phyloP scores from a whole-genome alignment of 2,329 filamentous ascomycete species.

The Colletotrichum sp. region DNA sequence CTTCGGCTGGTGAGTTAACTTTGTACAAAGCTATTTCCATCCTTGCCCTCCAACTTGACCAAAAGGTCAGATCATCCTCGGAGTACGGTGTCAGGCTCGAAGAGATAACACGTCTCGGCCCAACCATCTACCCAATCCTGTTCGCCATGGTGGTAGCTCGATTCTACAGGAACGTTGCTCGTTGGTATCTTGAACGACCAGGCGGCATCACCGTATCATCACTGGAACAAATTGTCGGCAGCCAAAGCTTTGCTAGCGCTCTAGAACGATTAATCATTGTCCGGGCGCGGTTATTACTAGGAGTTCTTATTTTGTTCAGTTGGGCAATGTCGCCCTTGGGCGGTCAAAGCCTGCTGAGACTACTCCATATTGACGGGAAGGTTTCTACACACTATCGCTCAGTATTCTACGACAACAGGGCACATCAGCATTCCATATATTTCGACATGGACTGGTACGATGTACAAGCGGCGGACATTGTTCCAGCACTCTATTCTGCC shows the following conservation, averaged over 20 bases:
- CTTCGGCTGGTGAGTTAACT: rapidly evolving
- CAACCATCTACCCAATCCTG: neutral
- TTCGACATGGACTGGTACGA: too few species aligned
- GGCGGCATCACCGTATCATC: neutral
- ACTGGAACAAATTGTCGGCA: constrained; percentile 2
- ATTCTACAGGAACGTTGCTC: neutral
- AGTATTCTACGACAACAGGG: neutral
- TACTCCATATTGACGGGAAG: neutral
- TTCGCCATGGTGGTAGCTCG: neutral
- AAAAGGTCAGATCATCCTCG: neutral
- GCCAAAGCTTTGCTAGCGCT: constrained; percentile 1
- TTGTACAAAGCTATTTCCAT: neutral
- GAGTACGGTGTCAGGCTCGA: neutral
- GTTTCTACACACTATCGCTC: neutral
- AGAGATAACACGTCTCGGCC: neutral
- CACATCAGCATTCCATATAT: neutral
- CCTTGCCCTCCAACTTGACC: neutral
- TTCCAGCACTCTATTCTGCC: rapidly evolving
- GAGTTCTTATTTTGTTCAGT: neutral
- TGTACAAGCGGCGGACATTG: too few species aligned
- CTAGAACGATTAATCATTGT: neutral
- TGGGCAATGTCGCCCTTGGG: constrained; percentile 2
- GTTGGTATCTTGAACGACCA: neutral
- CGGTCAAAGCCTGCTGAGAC: neutral
- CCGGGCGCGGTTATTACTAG: neutral